A percentile compares a stretch with the other conserved stretches of the same genome.
These are phyloP conservation scores for Actinomortierella wolfii DNA, from an alignment of 371 early-diverging fungal genomes.

Conservation along the genomic window DNA sequence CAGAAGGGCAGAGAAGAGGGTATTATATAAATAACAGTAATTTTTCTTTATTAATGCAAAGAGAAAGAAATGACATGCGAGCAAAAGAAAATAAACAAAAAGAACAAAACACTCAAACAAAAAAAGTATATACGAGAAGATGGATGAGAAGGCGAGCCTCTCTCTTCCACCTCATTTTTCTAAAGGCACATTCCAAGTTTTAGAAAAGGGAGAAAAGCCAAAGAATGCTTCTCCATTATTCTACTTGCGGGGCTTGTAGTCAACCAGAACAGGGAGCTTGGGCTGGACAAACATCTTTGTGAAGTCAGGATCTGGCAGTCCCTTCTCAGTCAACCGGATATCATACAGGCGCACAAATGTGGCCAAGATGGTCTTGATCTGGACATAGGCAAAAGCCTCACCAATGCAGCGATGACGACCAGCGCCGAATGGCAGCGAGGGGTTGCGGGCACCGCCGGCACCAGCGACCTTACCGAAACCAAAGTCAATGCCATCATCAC, in stretches of 20 bases:
- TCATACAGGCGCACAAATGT: slow-evolving; percentile 80
- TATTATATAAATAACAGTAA: too few relatives aligned
- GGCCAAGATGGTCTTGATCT: slow-evolving; percentile 91
- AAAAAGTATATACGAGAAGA: too few relatives aligned
- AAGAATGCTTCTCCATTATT: neutral
- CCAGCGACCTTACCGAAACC: slow-evolving; percentile 85
- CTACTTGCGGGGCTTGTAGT: slow-evolving; percentile 69
- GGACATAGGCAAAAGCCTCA: slow-evolving; percentile 94
- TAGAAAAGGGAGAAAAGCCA: too few relatives aligned
- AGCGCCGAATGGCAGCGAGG: slow-evolving; percentile 97
- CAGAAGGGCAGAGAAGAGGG: too few relatives aligned
- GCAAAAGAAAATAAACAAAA: too few relatives aligned
- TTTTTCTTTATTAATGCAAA: too few relatives aligned
- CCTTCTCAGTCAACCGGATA: slow-evolving; percentile 60
- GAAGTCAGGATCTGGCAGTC: slow-evolving; percentile 84
- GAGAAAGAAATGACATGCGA: too few relatives aligned
- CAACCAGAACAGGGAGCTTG: slow-evolving; percentile 63
- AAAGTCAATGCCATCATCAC: slow-evolving; percentile 69
- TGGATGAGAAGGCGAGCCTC: too few relatives aligned
- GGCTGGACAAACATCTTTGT: slow-evolving; percentile 93
- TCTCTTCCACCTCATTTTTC: too few relatives aligned
- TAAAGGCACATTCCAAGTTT: too few relatives aligned
- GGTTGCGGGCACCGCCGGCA: slow-evolving; percentile 71
- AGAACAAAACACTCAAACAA: too few relatives aligned
- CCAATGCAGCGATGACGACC: slow-evolving; percentile 99